Evolutionary conservation across 139 green algal genomes (phyloP).

Genomic region (Asterochloris sp.): DNA sequence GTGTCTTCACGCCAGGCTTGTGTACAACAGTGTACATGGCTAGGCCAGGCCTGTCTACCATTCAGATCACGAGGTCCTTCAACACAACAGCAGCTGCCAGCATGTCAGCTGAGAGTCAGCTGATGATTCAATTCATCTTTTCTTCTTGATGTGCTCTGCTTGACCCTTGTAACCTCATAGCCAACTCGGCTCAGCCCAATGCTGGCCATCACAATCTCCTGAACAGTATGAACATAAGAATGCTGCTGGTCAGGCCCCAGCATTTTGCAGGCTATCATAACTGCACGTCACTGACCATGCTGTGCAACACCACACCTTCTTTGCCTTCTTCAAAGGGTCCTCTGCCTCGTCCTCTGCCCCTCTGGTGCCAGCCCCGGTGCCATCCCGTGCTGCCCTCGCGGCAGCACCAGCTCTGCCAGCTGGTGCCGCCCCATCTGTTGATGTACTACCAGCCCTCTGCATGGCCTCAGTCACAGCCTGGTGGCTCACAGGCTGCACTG

Average conservation of each 20-base stretch:
- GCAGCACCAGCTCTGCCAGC: neutral
- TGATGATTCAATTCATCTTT: neutral
- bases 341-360: neutral
- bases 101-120: neutral
- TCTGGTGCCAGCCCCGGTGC: no score
- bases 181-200: neutral
- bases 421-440: neutral
- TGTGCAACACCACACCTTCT: constrained; percentile 17
- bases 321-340: constrained; percentile 32
- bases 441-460: neutral
- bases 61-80: neutral
- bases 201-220: neutral
- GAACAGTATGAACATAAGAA: neutral
- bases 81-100: neutral
- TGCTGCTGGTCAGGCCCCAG: neutral
- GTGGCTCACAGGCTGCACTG: constrained; percentile 8
- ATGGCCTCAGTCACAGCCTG: neutral
- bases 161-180: neutral
- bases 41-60: neutral
- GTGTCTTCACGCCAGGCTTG: neutral
- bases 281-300: neutral
- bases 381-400: neutral
- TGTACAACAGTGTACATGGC: neutral
- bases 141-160: neutral
- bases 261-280: neutral